Percentiles rank a stretch among this genome's conserved stretches.
phyloP scores from a whole-genome alignment of 1,284 basidiomycete species.

The Ustilago shanxiensis region DNA sequence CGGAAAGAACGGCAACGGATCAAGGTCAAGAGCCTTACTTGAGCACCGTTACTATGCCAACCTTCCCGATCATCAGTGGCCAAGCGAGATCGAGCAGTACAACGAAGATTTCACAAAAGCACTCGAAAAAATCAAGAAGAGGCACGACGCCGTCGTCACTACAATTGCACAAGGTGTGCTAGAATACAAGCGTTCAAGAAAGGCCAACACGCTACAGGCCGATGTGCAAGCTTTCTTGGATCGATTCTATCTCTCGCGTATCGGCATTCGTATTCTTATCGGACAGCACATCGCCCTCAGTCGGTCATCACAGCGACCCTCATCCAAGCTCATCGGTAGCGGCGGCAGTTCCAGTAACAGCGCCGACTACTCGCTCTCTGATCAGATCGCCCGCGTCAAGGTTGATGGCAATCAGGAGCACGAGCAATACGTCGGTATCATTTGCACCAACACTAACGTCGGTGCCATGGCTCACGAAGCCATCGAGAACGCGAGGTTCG shows the following conservation, averaged over 20 bases:
- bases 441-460: slow-evolving; percentile 85
- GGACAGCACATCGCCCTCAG: slow-evolving; percentile 70
- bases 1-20: slow-evolving; percentile 46
- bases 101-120: slow-evolving; percentile 90
- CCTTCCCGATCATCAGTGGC: slow-evolving; percentile 80
- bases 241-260: slow-evolving; percentile 96
- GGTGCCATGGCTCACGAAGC: slow-evolving; percentile 80
- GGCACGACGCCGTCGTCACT: slow-evolving; percentile 97
- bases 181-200: slow-evolving; percentile 75
- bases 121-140: slow-evolving; percentile 89
- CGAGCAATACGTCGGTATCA: slow-evolving; percentile 93
- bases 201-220: slow-evolving; percentile 75
- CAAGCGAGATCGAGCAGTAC: slow-evolving; percentile 92
- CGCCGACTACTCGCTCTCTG: slow-evolving; percentile 39
- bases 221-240: slow-evolving; percentile 97
- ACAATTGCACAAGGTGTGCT: slow-evolving; percentile 85
- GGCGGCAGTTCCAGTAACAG: slow-evolving; percentile 26
- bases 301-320: slow-evolving; percentile 49
- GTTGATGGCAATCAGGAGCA: slow-evolving; percentile 54
- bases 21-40: slow-evolving; percentile 46
- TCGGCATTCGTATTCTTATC: slow-evolving; percentile 74
- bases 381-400: slow-evolving; percentile 38
- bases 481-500: slow-evolving; percentile 97
- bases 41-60: slow-evolving; percentile 80
- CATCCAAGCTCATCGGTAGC: slow-evolving; percentile 39